phyloP scores from a whole-genome alignment of 2,329 filamentous ascomycete genomes.

The Sclerotiophoma versabilis region DNA sequence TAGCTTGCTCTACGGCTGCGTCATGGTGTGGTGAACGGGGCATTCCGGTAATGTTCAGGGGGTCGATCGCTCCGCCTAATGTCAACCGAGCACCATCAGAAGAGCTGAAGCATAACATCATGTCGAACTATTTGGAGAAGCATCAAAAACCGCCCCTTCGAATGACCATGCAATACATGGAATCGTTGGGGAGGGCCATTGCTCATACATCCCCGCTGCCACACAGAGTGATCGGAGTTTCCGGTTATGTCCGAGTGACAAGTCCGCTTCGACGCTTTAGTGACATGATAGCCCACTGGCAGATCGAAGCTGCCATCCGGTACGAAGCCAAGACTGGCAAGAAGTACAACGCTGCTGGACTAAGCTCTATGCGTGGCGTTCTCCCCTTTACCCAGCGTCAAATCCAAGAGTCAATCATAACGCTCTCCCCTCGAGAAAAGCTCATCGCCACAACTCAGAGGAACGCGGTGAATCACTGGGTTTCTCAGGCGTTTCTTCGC shows the following conservation, averaged over 20 bases:
- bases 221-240: slow-evolving; percentile 60
- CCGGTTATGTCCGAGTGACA: slow-evolving; percentile 64
- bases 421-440: slow-evolving; percentile 53
- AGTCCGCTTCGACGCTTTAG: slow-evolving; percentile 67
- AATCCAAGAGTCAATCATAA: slow-evolving; percentile 59
- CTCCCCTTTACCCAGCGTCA: slow-evolving; percentile 60
- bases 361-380: slow-evolving; percentile 46
- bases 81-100: slow-evolving; percentile 19
- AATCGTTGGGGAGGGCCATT: slow-evolving; percentile 51
- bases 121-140: slow-evolving; percentile 48
- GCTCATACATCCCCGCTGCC: slow-evolving; percentile 56
- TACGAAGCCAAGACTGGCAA: slow-evolving; percentile 59
- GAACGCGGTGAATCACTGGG: slow-evolving; percentile 57
- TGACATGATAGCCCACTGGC: slow-evolving; percentile 69
- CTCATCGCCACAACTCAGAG: slow-evolving; percentile 51
- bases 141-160: slow-evolving; percentile 44
- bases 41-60: slow-evolving; percentile 60
- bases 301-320: slow-evolving; percentile 68
- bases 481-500: slow-evolving; percentile 62
- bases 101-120: slow-evolving; percentile 41
- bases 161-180: slow-evolving; percentile 53
- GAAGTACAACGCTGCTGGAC: slow-evolving; percentile 44
- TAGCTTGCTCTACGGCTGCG: slow-evolving; percentile 61
- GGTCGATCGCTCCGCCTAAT: slow-evolving; percentile 40
- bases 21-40: slow-evolving; percentile 60